Percentiles rank a stretch among this genome's conserved stretches.
phyloP scores from a whole-genome alignment of 73 alveolate genomes.

The Paramecium sonneborni region DNA sequence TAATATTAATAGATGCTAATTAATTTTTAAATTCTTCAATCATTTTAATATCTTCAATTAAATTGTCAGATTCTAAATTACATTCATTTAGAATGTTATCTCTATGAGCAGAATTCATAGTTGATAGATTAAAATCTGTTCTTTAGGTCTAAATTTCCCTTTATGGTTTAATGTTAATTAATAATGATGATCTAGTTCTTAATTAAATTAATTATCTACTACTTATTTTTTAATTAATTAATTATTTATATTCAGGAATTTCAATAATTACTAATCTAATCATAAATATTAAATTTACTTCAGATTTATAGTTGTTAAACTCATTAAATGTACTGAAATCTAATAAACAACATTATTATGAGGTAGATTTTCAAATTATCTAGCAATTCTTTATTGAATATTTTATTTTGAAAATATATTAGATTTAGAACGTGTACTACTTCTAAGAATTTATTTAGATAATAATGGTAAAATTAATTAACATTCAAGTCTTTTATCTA shows the following conservation, averaged over 20 bases:
- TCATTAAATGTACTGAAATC: neutral
- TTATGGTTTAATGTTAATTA: neutral
- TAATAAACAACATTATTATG: neutral
- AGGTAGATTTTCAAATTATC: neutral
- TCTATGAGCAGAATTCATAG: neutral
- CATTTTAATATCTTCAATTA: slow-evolving; percentile 5
- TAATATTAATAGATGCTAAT: neutral
- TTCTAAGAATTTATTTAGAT: neutral
- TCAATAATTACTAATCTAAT: slow-evolving; percentile 2
- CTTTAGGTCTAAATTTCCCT: neutral
- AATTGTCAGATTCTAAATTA: neutral
- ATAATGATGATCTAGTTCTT: slow-evolving; percentile 5
- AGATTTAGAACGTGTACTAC: neutral
- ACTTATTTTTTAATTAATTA: neutral
- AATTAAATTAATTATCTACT: neutral
- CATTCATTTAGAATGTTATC: neutral
- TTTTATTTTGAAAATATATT: neutral
- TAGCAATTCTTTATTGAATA: neutral
- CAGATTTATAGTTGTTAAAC: slow-evolving; percentile 1
- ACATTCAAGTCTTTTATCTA: slow-evolving; percentile 4
- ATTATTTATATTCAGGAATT: neutral
- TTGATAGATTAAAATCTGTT: neutral
- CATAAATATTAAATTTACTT: neutral
- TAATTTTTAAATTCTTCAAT: neutral
- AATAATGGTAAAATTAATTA: neutral